Conservation (phyloP, 495 filamentous ascomycete genomes). For the Xylaria flabelliformis region DNA sequence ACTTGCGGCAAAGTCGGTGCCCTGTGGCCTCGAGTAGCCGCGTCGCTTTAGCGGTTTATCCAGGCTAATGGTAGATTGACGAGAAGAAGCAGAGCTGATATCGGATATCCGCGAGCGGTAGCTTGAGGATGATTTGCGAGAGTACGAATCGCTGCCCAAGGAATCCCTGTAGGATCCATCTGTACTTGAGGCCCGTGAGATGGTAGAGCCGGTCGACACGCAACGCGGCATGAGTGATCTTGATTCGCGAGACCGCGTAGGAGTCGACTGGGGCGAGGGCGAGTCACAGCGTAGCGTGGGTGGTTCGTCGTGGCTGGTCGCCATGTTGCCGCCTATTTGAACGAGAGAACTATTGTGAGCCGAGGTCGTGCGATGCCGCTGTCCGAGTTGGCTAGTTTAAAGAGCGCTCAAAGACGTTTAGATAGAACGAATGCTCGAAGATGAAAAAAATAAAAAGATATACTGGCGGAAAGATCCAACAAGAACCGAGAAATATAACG, state of each 20-base stretch:
- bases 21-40: slow-evolving; percentile 90
- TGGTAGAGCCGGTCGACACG: slow-evolving; percentile 77
- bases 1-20: slow-evolving; percentile 88
- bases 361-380: slow-evolving; percentile 2
- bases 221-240: slow-evolving; percentile 71
- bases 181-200: slow-evolving; percentile 59
- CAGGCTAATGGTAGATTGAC: slow-evolving; percentile 52
- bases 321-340: slow-evolving; percentile 36
- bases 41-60: slow-evolving; percentile 64
- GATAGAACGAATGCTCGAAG: not conserved
- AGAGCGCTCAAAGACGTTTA: not conserved
- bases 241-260: slow-evolving; percentile 68
- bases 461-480: slow-evolving; percentile 7
- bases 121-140: slow-evolving; percentile 58
- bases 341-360: not conserved
- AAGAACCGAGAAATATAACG: slow-evolving; percentile 17
- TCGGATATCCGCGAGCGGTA: slow-evolving; percentile 46
- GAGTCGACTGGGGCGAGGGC: slow-evolving; percentile 70
- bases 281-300: slow-evolving; percentile 53
- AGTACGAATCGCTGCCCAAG: slow-evolving; percentile 57
- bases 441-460: not conserved
- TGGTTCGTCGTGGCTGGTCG: slow-evolving; percentile 42
- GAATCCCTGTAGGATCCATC: slow-evolving; percentile 65
- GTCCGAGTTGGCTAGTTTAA: not conserved
- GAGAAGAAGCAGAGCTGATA: slow-evolving; percentile 49